Conservation (phyloP, 2,329 filamentous ascomycete genomes). For the Paecilomyces sp. region DNA sequence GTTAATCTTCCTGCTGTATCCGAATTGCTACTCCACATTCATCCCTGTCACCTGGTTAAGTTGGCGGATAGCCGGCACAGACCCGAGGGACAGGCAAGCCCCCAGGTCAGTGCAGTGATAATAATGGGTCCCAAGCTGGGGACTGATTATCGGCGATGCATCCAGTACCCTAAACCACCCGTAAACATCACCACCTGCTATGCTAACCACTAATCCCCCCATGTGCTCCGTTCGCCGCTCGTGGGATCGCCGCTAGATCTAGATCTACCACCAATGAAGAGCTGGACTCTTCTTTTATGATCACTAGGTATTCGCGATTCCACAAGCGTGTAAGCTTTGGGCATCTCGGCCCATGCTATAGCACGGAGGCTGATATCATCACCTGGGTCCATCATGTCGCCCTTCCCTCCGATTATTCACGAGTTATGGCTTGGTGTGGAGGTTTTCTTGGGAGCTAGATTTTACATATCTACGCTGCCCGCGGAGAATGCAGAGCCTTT, state of each 20-base stretch:
- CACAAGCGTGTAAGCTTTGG: background rate
- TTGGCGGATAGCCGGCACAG: background rate
- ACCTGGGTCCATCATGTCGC: background rate
- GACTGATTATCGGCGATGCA: background rate
- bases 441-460: background rate
- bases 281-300: background rate
- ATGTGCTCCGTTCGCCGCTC: background rate
- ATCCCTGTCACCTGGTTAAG: background rate
- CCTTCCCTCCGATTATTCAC: background rate
- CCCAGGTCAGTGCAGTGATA: background rate
- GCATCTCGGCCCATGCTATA: background rate
- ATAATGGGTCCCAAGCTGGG: background rate
- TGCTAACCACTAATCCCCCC: background rate
- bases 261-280: background rate
- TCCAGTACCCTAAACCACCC: background rate
- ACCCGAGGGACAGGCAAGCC: background rate
- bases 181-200: background rate
- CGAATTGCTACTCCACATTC: background rate
- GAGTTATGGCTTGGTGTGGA: background rate
- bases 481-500: background rate
- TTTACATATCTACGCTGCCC: background rate
- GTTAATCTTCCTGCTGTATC: background rate
- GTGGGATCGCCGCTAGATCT: background rate
- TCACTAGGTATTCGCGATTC: background rate
- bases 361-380: background rate